phyloP scores from a whole-genome alignment of 1,284 basidiomycete genomes.

The Exobasidium cylindrosporum region DNA sequence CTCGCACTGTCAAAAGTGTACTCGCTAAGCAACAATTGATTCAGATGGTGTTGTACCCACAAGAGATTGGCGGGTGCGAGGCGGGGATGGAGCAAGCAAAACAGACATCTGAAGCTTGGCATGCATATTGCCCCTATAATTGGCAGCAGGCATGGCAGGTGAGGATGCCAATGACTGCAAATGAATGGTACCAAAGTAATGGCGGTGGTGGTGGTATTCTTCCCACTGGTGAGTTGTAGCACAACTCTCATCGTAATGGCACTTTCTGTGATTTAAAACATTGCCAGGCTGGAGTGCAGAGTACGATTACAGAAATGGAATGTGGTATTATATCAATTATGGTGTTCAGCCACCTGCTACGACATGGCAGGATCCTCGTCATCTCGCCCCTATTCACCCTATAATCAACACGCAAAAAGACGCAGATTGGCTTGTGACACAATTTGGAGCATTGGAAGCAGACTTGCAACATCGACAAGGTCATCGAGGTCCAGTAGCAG shows the following conservation, averaged over 20 bases:
- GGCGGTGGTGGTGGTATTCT: not conserved
- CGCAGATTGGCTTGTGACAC: not conserved
- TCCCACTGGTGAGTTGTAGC: not conserved
- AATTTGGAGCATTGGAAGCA: not conserved
- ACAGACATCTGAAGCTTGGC: not conserved
- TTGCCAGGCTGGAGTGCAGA: not conserved
- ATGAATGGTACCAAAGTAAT: not conserved
- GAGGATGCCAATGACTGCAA: not conserved
- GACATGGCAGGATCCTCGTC: not conserved
- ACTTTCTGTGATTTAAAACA: not conserved
- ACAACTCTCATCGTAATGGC: not conserved
- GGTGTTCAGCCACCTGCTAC: not conserved
- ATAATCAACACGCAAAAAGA: not conserved
- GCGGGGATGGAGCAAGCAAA: not conserved
- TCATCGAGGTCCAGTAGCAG: not conserved
- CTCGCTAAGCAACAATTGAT: not conserved
- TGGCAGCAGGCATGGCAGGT: not conserved
- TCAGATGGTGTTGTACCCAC: not conserved
- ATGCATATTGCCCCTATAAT: not conserved
- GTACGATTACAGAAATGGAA: not conserved
- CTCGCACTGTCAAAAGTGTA: not conserved
- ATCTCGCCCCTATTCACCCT: not conserved
- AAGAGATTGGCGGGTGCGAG: not conserved
- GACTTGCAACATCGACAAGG: not conserved
- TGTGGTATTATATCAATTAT: not conserved